These are phyloP conservation scores for Aspergillus avenaceus DNA, from an alignment of 495 filamentous ascomycete species.

Conservation along the genomic window DNA sequence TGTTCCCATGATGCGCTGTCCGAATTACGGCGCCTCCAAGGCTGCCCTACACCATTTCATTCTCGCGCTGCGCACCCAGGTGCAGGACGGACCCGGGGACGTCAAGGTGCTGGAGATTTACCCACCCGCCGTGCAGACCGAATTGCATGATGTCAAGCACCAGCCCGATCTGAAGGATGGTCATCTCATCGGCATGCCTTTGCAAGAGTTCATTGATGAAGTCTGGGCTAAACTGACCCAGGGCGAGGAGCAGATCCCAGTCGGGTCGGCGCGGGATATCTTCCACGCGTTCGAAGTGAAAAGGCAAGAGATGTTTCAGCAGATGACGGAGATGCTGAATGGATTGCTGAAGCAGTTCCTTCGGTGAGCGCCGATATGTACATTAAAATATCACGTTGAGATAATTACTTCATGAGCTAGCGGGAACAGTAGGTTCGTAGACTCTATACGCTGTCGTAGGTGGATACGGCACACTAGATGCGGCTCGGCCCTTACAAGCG, in stretches of 20 bases:
- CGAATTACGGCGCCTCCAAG: conserved; percentile 46
- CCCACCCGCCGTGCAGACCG: conserved; percentile 65
- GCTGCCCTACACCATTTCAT: conserved; percentile 48
- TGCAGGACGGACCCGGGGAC: conserved; percentile 37
- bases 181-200: conserved; percentile 55
- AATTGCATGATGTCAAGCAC: conserved; percentile 37
- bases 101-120: conserved; percentile 62
- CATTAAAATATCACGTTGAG: background rate
- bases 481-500: conserved; percentile 24
- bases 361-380: background rate
- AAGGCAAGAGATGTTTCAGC: conserved; percentile 32
- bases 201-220: conserved; percentile 58
- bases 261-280: conserved; percentile 30
- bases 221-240: conserved; percentile 50
- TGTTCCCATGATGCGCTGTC: conserved; percentile 39
- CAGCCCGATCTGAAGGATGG: conserved; percentile 42
- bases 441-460: conserved; percentile 1
- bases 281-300: conserved; percentile 37
- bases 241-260: conserved; percentile 46
- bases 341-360: conserved; percentile 25
- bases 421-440: no score
- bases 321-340: conserved; percentile 32
- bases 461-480: conserved; percentile 12
- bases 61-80: conserved; percentile 59
- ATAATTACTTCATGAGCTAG: no score